Conservation (phyloP, 345 rosid genomes). For the Viola odorata region DNA sequence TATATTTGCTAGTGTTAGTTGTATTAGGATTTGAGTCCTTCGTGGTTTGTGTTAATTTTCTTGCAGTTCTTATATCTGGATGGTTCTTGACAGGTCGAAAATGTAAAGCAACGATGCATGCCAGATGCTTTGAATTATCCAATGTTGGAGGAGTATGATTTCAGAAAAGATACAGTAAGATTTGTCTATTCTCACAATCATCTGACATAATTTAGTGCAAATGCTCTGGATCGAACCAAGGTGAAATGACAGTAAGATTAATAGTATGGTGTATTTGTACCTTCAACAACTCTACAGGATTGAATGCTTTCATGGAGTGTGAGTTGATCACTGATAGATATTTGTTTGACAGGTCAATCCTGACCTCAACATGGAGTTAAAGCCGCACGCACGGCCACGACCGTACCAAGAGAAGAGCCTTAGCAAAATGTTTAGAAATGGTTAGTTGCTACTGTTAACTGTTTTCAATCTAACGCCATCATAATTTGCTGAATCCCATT, state of each 20-base stretch:
- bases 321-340: no score
- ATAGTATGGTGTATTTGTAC: no score
- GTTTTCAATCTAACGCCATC: not conserved
- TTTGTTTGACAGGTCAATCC: conserved; percentile 62
- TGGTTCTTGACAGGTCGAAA: conserved; percentile 61
- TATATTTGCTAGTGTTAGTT: not conserved
- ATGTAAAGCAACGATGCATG: conserved; percentile 94
- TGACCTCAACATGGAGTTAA: conserved; percentile 83
- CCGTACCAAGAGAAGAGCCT: conserved; percentile 96
- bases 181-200: not conserved
- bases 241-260: no score
- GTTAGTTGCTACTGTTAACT: conserved; percentile 24
- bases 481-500: not conserved
- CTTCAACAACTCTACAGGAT: not conserved
- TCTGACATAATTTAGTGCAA: not conserved
- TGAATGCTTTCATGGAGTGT: not conserved
- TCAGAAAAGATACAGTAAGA: conserved; percentile 75
- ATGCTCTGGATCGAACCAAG: no score
- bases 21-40: not conserved
- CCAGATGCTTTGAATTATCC: conserved; percentile 97
- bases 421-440: conserved; percentile 99
- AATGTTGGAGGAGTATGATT: conserved; percentile 97
- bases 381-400: conserved; percentile 92
- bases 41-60: not conserved
- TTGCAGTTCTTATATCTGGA: not conserved